Evolutionary conservation across 1,284 basidiomycete species (phyloP).

Genomic region (Trichosporon faecale): DNA sequence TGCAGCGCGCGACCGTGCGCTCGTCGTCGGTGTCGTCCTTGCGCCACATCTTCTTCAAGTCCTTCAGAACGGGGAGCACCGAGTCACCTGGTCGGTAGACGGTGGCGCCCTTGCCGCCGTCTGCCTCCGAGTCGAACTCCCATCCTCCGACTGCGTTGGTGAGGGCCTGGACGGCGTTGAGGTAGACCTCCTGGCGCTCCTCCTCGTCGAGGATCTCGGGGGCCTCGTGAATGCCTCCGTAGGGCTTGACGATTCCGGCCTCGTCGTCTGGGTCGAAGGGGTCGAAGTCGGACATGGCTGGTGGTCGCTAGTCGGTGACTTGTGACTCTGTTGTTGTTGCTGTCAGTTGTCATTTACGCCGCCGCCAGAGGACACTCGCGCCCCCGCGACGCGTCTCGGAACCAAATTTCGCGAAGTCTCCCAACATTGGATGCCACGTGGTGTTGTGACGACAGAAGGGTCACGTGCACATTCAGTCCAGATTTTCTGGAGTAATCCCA

Average conservation of each 20-base stretch:
- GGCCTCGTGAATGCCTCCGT: not conserved
- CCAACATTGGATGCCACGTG: not conserved
- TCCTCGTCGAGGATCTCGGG: conserved; percentile 22
- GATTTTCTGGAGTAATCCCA: not conserved
- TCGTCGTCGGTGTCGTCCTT: conserved; percentile 94
- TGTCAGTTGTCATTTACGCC: not conserved
- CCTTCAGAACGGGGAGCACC: conserved; percentile 77
- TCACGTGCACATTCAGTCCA: not conserved
- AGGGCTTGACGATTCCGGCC: conserved; percentile 3
- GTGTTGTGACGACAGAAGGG: not conserved
- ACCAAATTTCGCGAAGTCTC: not conserved
- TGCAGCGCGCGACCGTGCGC: conserved; percentile 84
- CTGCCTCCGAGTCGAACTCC: conserved; percentile 57
- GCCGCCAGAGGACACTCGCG: not conserved
- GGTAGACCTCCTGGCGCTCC: conserved; percentile 43
- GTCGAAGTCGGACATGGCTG: conserved; percentile 16
- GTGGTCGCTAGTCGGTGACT: not conserved
- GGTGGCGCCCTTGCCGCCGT: conserved; percentile 51
- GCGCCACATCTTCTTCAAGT: conserved; percentile 89
- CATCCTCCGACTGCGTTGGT: conserved; percentile 51
- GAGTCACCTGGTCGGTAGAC: conserved; percentile 79
- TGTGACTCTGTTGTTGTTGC: conserved; percentile 10
- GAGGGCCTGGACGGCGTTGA: conserved; percentile 47
- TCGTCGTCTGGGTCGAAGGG: conserved; percentile 13
- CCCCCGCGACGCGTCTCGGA: conserved; percentile 12